A percentile compares a stretch with the other conserved stretches of the same genome.
Evolutionary conservation across 352 stramenopile genomes (phyloP).

Genomic region (Globisporangium perplexum): DNA sequence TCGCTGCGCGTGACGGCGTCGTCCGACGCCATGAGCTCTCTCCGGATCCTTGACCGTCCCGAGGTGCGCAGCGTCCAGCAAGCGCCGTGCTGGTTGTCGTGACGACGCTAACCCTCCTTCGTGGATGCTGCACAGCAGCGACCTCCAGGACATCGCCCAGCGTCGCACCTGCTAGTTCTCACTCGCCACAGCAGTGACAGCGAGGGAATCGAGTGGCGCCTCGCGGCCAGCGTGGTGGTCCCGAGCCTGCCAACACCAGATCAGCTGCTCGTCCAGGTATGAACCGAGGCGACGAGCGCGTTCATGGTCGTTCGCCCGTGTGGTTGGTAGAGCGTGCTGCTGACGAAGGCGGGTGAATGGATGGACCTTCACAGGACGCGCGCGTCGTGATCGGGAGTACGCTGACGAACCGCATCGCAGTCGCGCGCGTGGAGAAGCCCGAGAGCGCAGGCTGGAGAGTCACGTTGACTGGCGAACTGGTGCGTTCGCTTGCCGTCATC

Average conservation of each 20-base stretch:
- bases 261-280: slow-evolving; percentile 39
- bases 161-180: slow-evolving; percentile 23
- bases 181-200: slow-evolving; percentile 2
- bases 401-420: slow-evolving; percentile 27
- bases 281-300: background rate
- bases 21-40: slow-evolving; percentile 21
- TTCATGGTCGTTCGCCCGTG: background rate
- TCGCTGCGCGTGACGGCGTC: slow-evolving; percentile 26
- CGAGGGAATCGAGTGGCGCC: slow-evolving; percentile 16
- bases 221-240: slow-evolving; percentile 17
- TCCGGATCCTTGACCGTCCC: slow-evolving; percentile 25
- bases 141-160: slow-evolving; percentile 7
- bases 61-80: background rate
- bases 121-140: background rate
- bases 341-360: background rate
- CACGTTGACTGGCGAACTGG: slow-evolving; percentile 34
- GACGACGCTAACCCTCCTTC: background rate
- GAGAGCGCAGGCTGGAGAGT: slow-evolving; percentile 19
- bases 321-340: background rate
- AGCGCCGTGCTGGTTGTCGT: background rate
- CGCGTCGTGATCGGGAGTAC: slow-evolving; percentile 36
- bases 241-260: slow-evolving; percentile 28
- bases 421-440: slow-evolving; percentile 27
- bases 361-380: slow-evolving; percentile 18
- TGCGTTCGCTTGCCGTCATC: slow-evolving; percentile 8